These are phyloP conservation scores for Alternaria consortialis DNA, from an alignment of 2,329 filamentous ascomycete genomes.

Conservation along the genomic window DNA sequence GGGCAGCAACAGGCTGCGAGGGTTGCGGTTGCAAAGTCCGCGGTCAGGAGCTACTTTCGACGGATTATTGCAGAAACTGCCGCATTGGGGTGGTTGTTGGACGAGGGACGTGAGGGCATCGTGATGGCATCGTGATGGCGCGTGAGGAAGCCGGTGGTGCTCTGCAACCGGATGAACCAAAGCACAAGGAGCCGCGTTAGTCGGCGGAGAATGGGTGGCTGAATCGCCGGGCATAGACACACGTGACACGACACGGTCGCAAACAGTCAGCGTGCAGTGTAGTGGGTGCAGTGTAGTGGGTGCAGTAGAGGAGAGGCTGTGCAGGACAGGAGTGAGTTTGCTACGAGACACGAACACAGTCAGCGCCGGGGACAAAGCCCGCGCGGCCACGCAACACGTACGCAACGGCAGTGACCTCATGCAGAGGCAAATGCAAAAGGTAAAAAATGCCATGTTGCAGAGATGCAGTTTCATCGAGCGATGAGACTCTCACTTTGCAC, in stretches of 20 bases:
- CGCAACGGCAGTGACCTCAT: not conserved
- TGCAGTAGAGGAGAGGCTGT: not conserved
- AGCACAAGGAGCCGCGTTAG: not conserved
- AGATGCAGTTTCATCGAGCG: not conserved
- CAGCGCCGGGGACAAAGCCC: not conserved
- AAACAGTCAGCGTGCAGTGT: not conserved
- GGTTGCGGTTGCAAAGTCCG: conserved; percentile 13
- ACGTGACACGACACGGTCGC: not conserved
- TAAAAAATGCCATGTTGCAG: conserved; percentile 3
- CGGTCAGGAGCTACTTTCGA: conserved; percentile 9
- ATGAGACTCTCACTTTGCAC: not conserved
- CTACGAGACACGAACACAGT: not conserved
- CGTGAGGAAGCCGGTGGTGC: not conserved
- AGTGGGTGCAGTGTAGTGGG: too few species aligned
- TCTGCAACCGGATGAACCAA: not conserved
- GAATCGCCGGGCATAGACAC: not conserved
- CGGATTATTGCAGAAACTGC: conserved; percentile 6
- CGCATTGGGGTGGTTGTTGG: conserved; percentile 6
- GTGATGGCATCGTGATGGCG: not conserved
- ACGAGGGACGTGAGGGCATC: not conserved
- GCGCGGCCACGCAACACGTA: not conserved
- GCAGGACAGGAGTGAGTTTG: not conserved
- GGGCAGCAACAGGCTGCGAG: conserved; percentile 13
- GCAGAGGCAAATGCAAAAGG: not conserved
- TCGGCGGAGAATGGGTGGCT: not conserved